A percentile compares a stretch with the other conserved stretches of the same genome.
Evolutionary conservation across 2,329 filamentous ascomycete genomes (phyloP).

Genomic region (Penicillium rolfsii): DNA sequence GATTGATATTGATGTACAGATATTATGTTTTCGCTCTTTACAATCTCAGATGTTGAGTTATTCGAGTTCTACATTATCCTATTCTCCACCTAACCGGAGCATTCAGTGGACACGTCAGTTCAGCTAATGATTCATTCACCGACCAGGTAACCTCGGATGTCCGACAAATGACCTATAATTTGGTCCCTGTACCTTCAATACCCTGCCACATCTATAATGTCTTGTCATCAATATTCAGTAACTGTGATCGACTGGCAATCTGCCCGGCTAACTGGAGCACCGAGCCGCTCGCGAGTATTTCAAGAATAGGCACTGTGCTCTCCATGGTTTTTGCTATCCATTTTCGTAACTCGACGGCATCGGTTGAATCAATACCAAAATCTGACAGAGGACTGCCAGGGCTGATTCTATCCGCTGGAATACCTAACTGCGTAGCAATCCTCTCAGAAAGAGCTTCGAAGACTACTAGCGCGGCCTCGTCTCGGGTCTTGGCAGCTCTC

Average conservation of each 20-base stretch:
- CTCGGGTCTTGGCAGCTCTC: conserved; percentile 11
- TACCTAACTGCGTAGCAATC: conserved; percentile 26
- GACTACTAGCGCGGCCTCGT: conserved; percentile 25
- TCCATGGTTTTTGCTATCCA: conserved; percentile 46
- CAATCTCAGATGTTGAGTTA: background rate
- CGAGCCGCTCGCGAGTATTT: conserved; percentile 33
- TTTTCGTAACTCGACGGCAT: conserved; percentile 51
- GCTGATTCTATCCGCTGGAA: conserved; percentile 25
- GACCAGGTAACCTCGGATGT: background rate
- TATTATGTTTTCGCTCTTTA: background rate
- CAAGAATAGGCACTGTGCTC: conserved; percentile 33
- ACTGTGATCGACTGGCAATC: conserved; percentile 21
- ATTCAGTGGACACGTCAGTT: background rate
- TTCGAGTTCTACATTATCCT: background rate
- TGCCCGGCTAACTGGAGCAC: conserved; percentile 29
- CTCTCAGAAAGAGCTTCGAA: conserved; percentile 22
- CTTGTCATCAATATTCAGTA: background rate
- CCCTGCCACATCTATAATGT: background rate
- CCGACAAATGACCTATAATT: background rate
- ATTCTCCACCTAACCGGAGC: background rate
- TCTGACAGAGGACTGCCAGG: conserved; percentile 34
- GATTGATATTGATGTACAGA: background rate
- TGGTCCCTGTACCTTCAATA: background rate
- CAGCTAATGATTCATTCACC: background rate
- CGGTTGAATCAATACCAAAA: conserved; percentile 49